phyloP scores from a whole-genome alignment of 768 basidiomycete genomes.

The Mycena galopus region DNA sequence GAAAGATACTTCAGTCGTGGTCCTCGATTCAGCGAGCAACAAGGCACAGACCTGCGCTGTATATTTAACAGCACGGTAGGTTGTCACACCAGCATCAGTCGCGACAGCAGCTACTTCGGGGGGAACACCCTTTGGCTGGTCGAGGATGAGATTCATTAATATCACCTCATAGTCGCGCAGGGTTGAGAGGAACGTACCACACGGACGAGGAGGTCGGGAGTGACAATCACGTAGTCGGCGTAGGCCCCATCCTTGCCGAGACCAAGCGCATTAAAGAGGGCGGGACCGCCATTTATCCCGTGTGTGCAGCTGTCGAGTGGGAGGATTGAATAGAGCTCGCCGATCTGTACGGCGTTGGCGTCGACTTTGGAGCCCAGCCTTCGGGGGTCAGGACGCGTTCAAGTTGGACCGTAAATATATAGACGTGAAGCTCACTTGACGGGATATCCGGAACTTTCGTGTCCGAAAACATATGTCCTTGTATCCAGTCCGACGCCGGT shows the following conservation, averaged over 20 bases:
- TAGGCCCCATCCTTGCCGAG: slow-evolving; percentile 33
- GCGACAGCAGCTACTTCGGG: slow-evolving; percentile 31
- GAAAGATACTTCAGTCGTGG: background rate
- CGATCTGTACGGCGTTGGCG: background rate
- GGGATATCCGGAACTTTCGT: slow-evolving; percentile 32
- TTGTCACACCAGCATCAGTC: slow-evolving; percentile 35
- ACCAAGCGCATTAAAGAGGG: slow-evolving; percentile 21
- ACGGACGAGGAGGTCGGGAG: slow-evolving; percentile 27
- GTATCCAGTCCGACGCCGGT: slow-evolving; percentile 26
- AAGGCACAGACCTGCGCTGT: slow-evolving; percentile 23
- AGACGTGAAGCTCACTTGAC: slow-evolving; percentile 31
- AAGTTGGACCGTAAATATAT: too few relatives aligned
- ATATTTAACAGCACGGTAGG: slow-evolving; percentile 31
- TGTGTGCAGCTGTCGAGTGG: slow-evolving; percentile 15
- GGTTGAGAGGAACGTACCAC: slow-evolving; percentile 14
- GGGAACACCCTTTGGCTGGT: slow-evolving; percentile 34
- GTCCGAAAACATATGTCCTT: slow-evolving; percentile 30
- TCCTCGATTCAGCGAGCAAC: background rate
- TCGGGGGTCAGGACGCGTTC: background rate
- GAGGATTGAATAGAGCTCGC: slow-evolving; percentile 28
- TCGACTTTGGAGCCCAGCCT: slow-evolving; percentile 37
- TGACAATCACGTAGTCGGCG: slow-evolving; percentile 34
- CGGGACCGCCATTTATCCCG: slow-evolving; percentile 17
- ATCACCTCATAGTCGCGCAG: background rate
- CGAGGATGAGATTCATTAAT: background rate